Evolutionary conservation across 306 rosid species (phyloP).

Genomic region (Quercus engelmannii): DNA sequence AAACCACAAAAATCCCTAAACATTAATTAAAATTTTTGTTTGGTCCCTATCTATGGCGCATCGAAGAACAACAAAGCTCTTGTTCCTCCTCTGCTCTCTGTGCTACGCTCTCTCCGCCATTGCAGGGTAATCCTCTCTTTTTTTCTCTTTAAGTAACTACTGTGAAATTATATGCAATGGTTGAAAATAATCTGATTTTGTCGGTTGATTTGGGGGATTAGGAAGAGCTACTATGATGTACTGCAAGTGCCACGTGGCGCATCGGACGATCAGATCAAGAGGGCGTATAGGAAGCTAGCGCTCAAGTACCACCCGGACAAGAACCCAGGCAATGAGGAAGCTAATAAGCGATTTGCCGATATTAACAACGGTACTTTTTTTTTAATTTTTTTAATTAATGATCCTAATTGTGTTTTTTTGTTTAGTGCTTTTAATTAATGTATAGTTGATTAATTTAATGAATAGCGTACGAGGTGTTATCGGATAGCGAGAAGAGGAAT

Average conservation of each 20-base stretch:
- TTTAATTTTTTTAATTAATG: neutral
- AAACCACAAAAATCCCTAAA: conserved; percentile 11
- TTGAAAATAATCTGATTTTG: no score
- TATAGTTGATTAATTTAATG: conserved; percentile 20
- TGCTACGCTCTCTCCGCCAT: conserved; percentile 61
- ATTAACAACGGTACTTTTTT: conserved; percentile 63
- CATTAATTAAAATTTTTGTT: neutral
- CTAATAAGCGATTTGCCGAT: conserved; percentile 77
- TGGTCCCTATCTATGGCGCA: conserved; percentile 57
- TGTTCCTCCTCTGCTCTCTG: conserved; percentile 53
- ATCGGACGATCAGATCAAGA: conserved; percentile 91
- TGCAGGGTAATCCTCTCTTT: conserved; percentile 48
- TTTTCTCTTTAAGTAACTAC: no score
- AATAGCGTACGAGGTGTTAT: conserved; percentile 82
- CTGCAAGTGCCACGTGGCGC: conserved; percentile 88
- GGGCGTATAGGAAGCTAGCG: conserved; percentile 92
- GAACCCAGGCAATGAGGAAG: conserved; percentile 94
- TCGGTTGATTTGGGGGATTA: conserved; percentile 10
- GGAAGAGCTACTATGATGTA: conserved; percentile 82
- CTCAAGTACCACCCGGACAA: conserved; percentile 97
- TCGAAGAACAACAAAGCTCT: conserved; percentile 37
- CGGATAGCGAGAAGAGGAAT: conserved; percentile 79
- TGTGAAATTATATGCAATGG: no score
- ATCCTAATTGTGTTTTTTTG: neutral
- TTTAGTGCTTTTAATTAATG: conserved; percentile 6